Evolutionary conservation across 2,329 filamentous ascomycete genomes (phyloP).

Genomic region (Aspergillus sp.): DNA sequence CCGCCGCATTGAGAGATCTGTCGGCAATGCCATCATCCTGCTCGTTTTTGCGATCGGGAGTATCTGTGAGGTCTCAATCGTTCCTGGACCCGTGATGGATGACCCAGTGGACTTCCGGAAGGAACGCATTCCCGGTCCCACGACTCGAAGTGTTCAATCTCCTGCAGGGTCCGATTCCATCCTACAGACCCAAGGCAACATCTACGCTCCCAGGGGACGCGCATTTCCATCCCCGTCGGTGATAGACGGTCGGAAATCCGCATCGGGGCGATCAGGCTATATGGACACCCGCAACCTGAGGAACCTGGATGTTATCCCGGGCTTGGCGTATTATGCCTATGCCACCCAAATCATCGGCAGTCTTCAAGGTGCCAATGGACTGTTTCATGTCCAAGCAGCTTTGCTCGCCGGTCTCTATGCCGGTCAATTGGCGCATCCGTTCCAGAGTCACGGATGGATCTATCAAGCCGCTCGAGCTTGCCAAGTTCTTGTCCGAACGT

Average conservation of each 20-base stretch:
- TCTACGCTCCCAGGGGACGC: slow-evolving; percentile 18
- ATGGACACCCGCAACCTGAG: slow-evolving; percentile 35
- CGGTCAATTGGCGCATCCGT: slow-evolving; percentile 79
- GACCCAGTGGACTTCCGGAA: slow-evolving; percentile 25
- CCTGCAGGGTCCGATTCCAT: slow-evolving; percentile 28
- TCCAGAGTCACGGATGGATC: slow-evolving; percentile 79
- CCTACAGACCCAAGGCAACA: slow-evolving; percentile 19
- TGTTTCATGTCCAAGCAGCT: slow-evolving; percentile 81
- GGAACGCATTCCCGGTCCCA: slow-evolving; percentile 28
- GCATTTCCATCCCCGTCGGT: slow-evolving; percentile 20
- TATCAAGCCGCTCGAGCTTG: slow-evolving; percentile 59
- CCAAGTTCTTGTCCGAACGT: slow-evolving; percentile 75
- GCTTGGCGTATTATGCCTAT: slow-evolving; percentile 83
- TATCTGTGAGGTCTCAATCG: slow-evolving; percentile 61
- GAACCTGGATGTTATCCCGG: slow-evolving; percentile 84
- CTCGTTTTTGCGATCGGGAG: slow-evolving; percentile 83
- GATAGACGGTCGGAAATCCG: slow-evolving; percentile 16
- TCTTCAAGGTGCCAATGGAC: slow-evolving; percentile 72
- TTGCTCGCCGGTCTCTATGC: slow-evolving; percentile 86
- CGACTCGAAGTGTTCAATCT: slow-evolving; percentile 25
- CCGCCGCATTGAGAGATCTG: slow-evolving; percentile 55
- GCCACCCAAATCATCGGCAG: slow-evolving; percentile 84
- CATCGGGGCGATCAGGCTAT: slow-evolving; percentile 12
- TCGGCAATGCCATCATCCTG: slow-evolving; percentile 78
- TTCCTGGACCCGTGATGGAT: slow-evolving; percentile 57